phyloP scores from a whole-genome alignment of 805 yeast genomes.

The Metschnikowia kofuensis region DNA sequence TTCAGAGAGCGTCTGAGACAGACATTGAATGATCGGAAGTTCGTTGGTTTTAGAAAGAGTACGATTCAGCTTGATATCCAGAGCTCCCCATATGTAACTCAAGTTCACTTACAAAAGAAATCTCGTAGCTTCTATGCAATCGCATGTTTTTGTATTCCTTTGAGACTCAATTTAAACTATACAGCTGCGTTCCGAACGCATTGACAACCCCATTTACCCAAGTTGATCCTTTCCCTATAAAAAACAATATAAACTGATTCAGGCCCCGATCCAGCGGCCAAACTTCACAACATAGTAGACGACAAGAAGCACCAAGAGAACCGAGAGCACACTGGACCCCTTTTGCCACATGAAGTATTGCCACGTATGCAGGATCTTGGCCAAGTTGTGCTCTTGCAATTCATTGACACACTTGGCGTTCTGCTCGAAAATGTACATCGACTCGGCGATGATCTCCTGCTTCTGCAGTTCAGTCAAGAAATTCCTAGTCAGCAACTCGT shows the following conservation, averaged over 20 bases:
- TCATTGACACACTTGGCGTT: constrained; percentile 61
- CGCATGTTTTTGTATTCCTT: too few species aligned
- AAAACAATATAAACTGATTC: background rate
- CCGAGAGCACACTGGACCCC: constrained; percentile 46
- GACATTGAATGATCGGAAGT: too few species aligned
- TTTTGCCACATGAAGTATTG: constrained; percentile 45
- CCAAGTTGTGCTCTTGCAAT: constrained; percentile 62
- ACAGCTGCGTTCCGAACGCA: too few species aligned
- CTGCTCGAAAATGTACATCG: constrained; percentile 62
- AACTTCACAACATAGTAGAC: constrained; percentile 15
- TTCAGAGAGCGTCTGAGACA: too few species aligned
- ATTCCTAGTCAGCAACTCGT: constrained; percentile 73
- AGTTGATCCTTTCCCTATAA: too few species aligned
- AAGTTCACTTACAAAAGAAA: too few species aligned
- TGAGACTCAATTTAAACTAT: too few species aligned
- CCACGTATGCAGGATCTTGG: constrained; percentile 52
- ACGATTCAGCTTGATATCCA: too few species aligned
- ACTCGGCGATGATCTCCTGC: constrained; percentile 63
- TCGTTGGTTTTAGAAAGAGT: too few species aligned
- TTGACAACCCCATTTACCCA: too few species aligned
- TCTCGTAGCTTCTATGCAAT: too few species aligned
- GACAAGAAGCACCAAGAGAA: constrained; percentile 27
- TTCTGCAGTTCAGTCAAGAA: constrained; percentile 70
- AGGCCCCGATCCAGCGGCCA: constrained; percentile 2
- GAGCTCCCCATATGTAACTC: too few species aligned